Evolutionary conservation across 305 asterid species (phyloP), one percentile per base, ranked within the genome.

Genomic region (Solanum aculeatissimum): DNA sequence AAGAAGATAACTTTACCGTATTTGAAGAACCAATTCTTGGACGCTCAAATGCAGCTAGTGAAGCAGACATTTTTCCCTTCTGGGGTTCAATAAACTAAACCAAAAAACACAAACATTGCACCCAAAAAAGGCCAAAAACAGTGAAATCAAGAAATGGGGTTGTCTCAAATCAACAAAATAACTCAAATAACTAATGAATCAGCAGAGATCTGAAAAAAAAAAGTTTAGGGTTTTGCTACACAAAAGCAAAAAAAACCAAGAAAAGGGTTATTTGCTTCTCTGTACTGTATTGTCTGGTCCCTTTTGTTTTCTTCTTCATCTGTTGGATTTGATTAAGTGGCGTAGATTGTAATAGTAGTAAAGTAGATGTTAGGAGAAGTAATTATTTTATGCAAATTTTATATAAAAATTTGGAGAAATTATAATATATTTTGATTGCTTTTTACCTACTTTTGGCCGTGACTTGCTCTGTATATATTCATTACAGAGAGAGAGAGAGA

Each of bases 11-110:
- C 19, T 43, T 55, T 92, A 97, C 99, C 97, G 98, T 87, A 86
- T 95, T 94, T n/a, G 98, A 90, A 86, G 93, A 88, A 66, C 94
- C 96, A 80, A 90, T 87, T 43, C 98, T 97, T 71, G 99, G 97
- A 77, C 98, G 96, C 86, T 94, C 97, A 89, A 95, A 91, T 88
- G 98, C 93, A 82, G 98, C 92, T 38, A 96, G 89, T 75, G 98
- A 87, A 63, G 96, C 97, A 86, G 98, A 91, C 98, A 96, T 95
- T 91, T 88, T 88, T 65, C 85, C 57, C 23, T 32, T 29, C 7
- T 74, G 23, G 81, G 60, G 45, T 77, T 49, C 82, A 77, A 15
- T 77, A 49, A 77, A 77, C 25, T 10, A 32, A 77, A 51, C 6
- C 82, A 77, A 77, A 77, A 2, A 77, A 75, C 18, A 6, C 7